phyloP scores from a whole-genome alignment of 257 asterid genomes.

The Catharanthus roseus region DNA sequence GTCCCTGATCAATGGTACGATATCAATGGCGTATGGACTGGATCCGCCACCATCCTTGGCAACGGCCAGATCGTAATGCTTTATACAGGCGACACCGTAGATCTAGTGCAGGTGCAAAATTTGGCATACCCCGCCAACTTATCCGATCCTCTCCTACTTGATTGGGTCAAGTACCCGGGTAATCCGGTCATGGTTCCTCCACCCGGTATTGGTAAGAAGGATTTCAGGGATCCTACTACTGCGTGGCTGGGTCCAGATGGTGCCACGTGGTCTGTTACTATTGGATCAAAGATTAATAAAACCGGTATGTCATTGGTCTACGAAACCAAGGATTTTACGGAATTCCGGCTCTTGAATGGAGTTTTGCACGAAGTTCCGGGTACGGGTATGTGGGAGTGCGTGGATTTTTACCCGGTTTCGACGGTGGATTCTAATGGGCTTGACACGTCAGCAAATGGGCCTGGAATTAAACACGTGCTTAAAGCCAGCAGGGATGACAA shows the following conservation, averaged over 20 bases:
- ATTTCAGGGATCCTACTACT: slow-evolving; percentile 81
- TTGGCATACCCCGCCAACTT: slow-evolving; percentile 68
- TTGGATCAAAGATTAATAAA: slow-evolving; percentile 57
- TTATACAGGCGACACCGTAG: slow-evolving; percentile 62
- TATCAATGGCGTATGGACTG: slow-evolving; percentile 81
- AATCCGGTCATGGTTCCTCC: slow-evolving; percentile 81
- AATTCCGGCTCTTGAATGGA: slow-evolving; percentile 39
- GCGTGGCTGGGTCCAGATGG: slow-evolving; percentile 66
- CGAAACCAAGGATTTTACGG: slow-evolving; percentile 49
- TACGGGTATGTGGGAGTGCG: slow-evolving; percentile 94
- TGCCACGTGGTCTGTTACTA: slow-evolving; percentile 49
- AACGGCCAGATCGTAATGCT: slow-evolving; percentile 62
- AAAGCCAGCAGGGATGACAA: slow-evolving; percentile 65
- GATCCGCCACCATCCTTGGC: slow-evolving; percentile 77
- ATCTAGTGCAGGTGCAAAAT: slow-evolving; percentile 69
- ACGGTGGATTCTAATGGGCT: slow-evolving; percentile 41
- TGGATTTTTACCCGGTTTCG: slow-evolving; percentile 71
- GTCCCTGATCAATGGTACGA: slow-evolving; percentile 71
- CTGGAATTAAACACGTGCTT: slow-evolving; percentile 57
- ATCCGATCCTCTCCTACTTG: slow-evolving; percentile 67
- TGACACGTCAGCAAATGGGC: slow-evolving; percentile 67
- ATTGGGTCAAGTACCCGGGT: slow-evolving; percentile 60
- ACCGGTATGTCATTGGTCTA: slow-evolving; percentile 65
- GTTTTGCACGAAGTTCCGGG: slow-evolving; percentile 50
- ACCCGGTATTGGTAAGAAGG: slow-evolving; percentile 55